phyloP scores from a whole-genome alignment of 2,329 filamentous ascomycete genomes.

The Nigrospora osmanthi region DNA sequence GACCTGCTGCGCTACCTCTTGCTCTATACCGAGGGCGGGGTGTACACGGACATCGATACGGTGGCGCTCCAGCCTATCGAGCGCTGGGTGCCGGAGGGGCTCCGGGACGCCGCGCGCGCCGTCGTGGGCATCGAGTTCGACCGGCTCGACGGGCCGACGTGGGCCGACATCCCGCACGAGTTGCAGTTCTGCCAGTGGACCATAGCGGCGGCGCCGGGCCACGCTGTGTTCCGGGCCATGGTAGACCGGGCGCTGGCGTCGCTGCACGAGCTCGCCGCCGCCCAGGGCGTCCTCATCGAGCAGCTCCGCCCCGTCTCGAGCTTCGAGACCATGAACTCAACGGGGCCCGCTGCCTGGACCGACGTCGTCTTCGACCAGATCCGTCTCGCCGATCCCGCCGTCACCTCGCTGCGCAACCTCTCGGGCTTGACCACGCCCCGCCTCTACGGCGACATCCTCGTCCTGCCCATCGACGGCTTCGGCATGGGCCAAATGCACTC shows the following conservation, averaged over 20 bases:
- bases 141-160: constrained; percentile 13
- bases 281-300: constrained; percentile 1
- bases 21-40: constrained; percentile 57
- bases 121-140: constrained; percentile 25
- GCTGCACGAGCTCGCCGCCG: constrained; percentile 9
- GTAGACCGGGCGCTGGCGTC: constrained; percentile 12
- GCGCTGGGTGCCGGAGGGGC: constrained; percentile 43
- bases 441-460: constrained; percentile 10
- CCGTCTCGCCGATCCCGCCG: constrained; percentile 9
- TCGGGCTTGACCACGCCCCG: constrained; percentile 7
- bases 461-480: constrained; percentile 18
- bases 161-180: constrained; percentile 18
- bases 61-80: constrained; percentile 29
- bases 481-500: constrained; percentile 20
- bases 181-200: constrained; percentile 28
- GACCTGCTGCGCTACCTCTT: constrained; percentile 59
- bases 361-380: constrained; percentile 21
- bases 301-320: constrained; percentile 11
- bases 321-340: constrained; percentile 21
- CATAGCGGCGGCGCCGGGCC: constrained; percentile 22
- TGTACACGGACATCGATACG: constrained; percentile 37
- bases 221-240: constrained; percentile 20
- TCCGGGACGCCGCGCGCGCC: constrained; percentile 12
- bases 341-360: constrained; percentile 23
- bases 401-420: constrained; percentile 7